Evolutionary conservation across 1,284 basidiomycete species (phyloP), one percentile per base, ranked within the genome.

Genomic region (Wolfiporia cocos): DNA sequence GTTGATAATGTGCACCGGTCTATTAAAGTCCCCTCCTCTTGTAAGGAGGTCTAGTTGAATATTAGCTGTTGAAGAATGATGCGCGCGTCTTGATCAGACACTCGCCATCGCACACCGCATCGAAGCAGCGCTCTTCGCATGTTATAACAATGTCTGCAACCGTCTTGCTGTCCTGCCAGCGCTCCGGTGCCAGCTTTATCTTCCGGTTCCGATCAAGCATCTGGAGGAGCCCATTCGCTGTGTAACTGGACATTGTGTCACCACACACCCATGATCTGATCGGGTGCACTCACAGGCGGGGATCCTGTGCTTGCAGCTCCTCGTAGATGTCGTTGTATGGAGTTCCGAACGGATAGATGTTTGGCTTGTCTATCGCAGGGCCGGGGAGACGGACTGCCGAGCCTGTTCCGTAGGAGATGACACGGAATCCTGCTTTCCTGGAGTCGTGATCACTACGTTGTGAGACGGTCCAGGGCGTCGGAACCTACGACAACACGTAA

Each of bases 71-170:
- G 44, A 32, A 43, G 22, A 24, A 47, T 18, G 38, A 48, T 24
- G 7, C 24, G 32, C 11, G 31, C 19, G 34, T 10, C 19, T 30
- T 18, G n/a, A 39, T n/a, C 22, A 12, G 14, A 9, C n/a, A 59
- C 81, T 58, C 55, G 94, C 94, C 94, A 63, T 99, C 96, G 59
- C 95, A 98, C 15, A 99, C 96, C 2, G 92, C 87, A 61, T 99
- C 96, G 64, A 93, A 99, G 65, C 96, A 99, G 44, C 95, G 78
- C 65, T 99, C 96, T 67, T 99, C 96, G 64, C 96, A 99, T 3
- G 96, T 99, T 53, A 99, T 96, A 12, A 99, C 95, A 12, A 99
- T 76, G 61, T 99, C 96, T 5, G 91, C 91, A 10, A 92, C 72
- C 1, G 83, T 81, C 56, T 73, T 86, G 42, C 78, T 86, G 42